Conservation (phyloP, 805 yeast species). For the Pichia pseudocactophila region DNA sequence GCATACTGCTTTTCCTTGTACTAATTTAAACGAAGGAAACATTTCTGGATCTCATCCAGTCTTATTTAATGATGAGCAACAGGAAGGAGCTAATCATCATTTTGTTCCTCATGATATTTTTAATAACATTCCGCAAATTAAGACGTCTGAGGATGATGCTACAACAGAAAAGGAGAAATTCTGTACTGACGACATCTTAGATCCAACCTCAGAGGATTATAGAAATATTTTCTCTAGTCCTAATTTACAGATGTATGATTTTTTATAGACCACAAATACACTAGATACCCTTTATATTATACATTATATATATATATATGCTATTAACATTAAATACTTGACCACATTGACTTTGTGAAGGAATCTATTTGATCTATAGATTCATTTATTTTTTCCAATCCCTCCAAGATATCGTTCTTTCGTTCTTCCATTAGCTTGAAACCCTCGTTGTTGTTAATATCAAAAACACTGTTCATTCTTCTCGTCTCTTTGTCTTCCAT, state of each 20-base stretch:
- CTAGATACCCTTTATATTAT: background rate
- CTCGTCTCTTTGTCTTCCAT: background rate
- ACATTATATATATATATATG: no score
- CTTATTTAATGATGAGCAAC: no score
- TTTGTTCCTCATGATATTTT: no score
- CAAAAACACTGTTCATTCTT: slow-evolving; percentile 9
- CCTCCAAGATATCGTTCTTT: slow-evolving; percentile 39
- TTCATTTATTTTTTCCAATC: slow-evolving; percentile 44
- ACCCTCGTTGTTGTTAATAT: slow-evolving; percentile 33
- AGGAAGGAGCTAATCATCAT: no score
- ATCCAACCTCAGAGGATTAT: background rate
- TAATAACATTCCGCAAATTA: no score
- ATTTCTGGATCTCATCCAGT: no score
- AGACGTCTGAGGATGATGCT: no score
- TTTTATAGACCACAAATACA: background rate
- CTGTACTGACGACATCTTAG: background rate
- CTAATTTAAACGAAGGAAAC: background rate
- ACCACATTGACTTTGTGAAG: slow-evolving; percentile 36
- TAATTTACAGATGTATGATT: background rate
- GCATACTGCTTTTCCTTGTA: background rate
- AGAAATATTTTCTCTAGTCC: background rate
- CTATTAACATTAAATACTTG: slow-evolving; percentile 11
- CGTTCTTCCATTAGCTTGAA: slow-evolving; percentile 43
- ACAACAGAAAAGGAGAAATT: no score
- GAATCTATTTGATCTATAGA: slow-evolving; percentile 41